Conservation (phyloP, 2,329 filamentous ascomycete species). For the Hymenotorrendiella dingleyae region DNA sequence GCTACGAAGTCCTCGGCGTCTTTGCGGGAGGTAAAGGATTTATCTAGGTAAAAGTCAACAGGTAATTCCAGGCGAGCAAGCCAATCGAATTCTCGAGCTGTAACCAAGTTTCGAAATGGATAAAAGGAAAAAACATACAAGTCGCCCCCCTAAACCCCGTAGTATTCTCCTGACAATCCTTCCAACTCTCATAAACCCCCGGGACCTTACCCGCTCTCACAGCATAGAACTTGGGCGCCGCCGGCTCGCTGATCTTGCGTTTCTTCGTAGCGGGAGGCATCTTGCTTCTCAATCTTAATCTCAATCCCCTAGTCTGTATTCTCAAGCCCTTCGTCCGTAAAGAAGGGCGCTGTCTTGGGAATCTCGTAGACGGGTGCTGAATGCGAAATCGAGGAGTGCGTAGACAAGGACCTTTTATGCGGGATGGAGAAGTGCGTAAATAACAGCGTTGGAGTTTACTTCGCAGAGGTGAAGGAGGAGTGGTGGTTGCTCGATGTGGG, state of each 20-base stretch:
- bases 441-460: no score
- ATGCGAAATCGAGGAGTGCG: no score
- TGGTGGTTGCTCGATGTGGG: no score
- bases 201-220: slow-evolving; percentile 51
- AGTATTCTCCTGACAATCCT: slow-evolving; percentile 56
- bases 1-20: slow-evolving; percentile 76
- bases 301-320: no score
- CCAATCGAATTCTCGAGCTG: background rate
- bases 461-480: no score
- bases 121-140: slow-evolving; percentile 47
- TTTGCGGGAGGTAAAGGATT: slow-evolving; percentile 66
- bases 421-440: no score
- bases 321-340: no score
- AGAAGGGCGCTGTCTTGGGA: no score
- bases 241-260: slow-evolving; percentile 17
- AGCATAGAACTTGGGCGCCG: slow-evolving; percentile 51
- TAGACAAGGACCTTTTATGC: no score
- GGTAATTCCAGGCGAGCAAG: background rate
- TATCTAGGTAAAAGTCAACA: slow-evolving; percentile 47
- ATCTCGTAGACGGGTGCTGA: no score
- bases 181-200: slow-evolving; percentile 57
- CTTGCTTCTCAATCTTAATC: background rate
- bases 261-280: slow-evolving; percentile 17
- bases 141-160: slow-evolving; percentile 56
- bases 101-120: background rate